Percentiles rank a stretch among this genome's conserved stretches.
phyloP scores from a whole-genome alignment of 768 basidiomycete genomes.

The Trametes elegans region DNA sequence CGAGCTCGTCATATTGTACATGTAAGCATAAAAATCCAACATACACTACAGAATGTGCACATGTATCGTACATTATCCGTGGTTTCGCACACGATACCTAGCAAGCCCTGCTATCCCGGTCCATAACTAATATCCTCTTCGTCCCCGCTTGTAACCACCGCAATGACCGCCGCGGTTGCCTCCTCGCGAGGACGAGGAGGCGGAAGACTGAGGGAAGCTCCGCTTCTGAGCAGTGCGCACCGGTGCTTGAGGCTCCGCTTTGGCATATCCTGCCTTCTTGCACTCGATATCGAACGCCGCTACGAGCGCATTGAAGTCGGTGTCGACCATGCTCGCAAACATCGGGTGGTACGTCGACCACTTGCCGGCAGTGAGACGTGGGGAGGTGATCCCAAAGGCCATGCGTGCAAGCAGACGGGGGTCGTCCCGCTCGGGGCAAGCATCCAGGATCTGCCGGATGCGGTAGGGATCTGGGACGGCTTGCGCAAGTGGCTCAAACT shows the following conservation, averaged over 20 bases:
- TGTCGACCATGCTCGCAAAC: slow-evolving; percentile 42
- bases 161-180: slow-evolving; percentile 8
- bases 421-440: slow-evolving; percentile 47
- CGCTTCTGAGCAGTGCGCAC: slow-evolving; percentile 23
- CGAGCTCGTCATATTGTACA: too few species aligned
- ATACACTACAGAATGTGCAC: too few species aligned
- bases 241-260: slow-evolving; percentile 1
- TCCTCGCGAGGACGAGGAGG: slow-evolving; percentile 1
- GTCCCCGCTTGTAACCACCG: slow-evolving; percentile 12
- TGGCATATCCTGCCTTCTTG: slow-evolving; percentile 35
- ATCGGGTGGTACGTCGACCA: slow-evolving; percentile 41
- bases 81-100: too few species aligned
- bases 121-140: slow-evolving; percentile 2
- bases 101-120: too few species aligned
- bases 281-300: slow-evolving; percentile 42
- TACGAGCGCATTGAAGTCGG: slow-evolving; percentile 40
- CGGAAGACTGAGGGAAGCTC: slow-evolving; percentile 13
- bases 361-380: slow-evolving; percentile 41
- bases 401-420: slow-evolving; percentile 48
- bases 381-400: slow-evolving; percentile 49
- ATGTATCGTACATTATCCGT: too few species aligned
- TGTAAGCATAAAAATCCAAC: too few species aligned
- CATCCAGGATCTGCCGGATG: slow-evolving; percentile 37
- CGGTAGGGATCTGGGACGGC: slow-evolving; percentile 29
- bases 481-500: slow-evolving; percentile 29